A percentile compares a stretch with the other conserved stretches of the same genome.
These are phyloP conservation scores for Saxispiralis lemnorum DNA, from an alignment of 495 filamentous ascomycete species.

Conservation along the genomic window DNA sequence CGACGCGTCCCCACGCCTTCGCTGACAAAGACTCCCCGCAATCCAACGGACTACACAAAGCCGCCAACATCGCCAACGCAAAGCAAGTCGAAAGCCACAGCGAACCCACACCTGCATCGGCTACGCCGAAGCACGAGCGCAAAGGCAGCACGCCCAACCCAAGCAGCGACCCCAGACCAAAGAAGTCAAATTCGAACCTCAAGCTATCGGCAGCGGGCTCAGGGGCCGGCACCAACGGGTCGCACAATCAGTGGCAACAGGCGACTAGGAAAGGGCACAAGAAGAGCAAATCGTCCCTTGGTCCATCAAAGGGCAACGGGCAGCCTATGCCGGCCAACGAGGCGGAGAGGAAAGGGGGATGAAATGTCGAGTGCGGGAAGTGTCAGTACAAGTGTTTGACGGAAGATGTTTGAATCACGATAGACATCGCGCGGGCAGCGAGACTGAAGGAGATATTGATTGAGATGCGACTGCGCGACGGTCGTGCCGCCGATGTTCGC, in stretches of 20 bases:
- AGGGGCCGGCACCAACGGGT: background rate
- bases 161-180: background rate
- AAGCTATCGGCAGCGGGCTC: too few species aligned
- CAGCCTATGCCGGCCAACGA: conserved; percentile 24
- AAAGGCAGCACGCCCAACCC: conserved; percentile 11
- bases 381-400: too few species aligned
- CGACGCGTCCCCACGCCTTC: conserved; percentile 15
- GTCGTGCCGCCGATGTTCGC: too few species aligned
- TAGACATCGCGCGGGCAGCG: too few species aligned
- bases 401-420: too few species aligned
- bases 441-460: too few species aligned
- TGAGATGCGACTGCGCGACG: too few species aligned
- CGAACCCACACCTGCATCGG: background rate
- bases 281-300: conserved; percentile 17
- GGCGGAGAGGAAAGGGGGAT: conserved; percentile 28
- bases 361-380: background rate
- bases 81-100: conserved; percentile 3
- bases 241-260: conserved; percentile 19
- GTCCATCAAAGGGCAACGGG: conserved; percentile 4
- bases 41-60: conserved; percentile 8
- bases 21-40: conserved; percentile 9
- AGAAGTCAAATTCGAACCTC: background rate
- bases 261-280: conserved; percentile 14
- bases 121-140: conserved; percentile 2
- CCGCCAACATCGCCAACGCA: conserved; percentile 9